Conservation (phyloP, 768 basidiomycete genomes). For the Aureoboletus auriporus region DNA sequence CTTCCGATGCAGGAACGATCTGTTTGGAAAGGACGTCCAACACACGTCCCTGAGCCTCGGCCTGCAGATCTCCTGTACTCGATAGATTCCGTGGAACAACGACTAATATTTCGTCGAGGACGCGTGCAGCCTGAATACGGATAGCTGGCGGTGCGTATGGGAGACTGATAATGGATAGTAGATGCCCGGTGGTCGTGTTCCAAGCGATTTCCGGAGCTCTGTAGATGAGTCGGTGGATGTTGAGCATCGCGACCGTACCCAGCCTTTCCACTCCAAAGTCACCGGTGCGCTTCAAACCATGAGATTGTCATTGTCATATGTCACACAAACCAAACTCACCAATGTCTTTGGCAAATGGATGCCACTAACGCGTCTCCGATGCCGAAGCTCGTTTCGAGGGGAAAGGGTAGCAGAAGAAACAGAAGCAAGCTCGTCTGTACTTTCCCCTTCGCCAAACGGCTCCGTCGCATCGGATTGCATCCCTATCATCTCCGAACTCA, state of each 20-base stretch:
- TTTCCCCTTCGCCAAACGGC: slow-evolving; percentile 27
- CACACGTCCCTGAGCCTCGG: slow-evolving; percentile 73
- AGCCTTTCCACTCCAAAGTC: slow-evolving; percentile 93
- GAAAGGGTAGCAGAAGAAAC: slow-evolving; percentile 35
- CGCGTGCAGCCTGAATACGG: slow-evolving; percentile 84
- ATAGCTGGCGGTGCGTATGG: slow-evolving; percentile 68
- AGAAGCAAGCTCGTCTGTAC: slow-evolving; percentile 31
- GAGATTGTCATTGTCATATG: background rate
- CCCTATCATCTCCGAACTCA: slow-evolving; percentile 91
- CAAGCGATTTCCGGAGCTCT: slow-evolving; percentile 82
- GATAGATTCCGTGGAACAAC: slow-evolving; percentile 70
- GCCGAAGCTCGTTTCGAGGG: slow-evolving; percentile 40
- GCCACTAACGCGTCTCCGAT: slow-evolving; percentile 78
- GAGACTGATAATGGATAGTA: slow-evolving; percentile 73
- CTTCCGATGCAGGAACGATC: slow-evolving; percentile 46
- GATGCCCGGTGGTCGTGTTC: slow-evolving; percentile 75
- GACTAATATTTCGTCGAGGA: slow-evolving; percentile 79
- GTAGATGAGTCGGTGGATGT: slow-evolving; percentile 84
- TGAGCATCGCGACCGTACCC: slow-evolving; percentile 73
- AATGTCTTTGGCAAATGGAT: slow-evolving; percentile 78
- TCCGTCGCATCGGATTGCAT: slow-evolving; percentile 57
- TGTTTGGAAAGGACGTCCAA: slow-evolving; percentile 84
- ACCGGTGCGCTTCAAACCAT: slow-evolving; percentile 61
- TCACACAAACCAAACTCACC: slow-evolving; percentile 41
- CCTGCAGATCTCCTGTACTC: slow-evolving; percentile 57